These are phyloP conservation scores for Komagataea norvegica DNA, from an alignment of 1,139 yeast genomes.

Conservation along the genomic window DNA sequence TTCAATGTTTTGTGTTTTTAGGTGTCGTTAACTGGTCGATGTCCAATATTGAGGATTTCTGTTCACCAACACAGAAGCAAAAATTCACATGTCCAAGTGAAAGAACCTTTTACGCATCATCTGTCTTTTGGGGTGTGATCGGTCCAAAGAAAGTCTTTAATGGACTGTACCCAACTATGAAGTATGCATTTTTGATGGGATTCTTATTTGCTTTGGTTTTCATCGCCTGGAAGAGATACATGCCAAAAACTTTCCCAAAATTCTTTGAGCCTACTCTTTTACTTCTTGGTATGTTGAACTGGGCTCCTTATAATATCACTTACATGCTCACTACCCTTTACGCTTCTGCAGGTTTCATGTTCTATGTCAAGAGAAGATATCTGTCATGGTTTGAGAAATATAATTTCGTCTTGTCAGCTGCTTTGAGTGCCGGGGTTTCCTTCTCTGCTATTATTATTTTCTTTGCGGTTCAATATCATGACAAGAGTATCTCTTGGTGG, in stretches of 20 bases:
- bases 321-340: too few relatives aligned
- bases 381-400: constrained; percentile 61
- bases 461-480: constrained; percentile 48
- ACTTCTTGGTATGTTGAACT: constrained; percentile 40
- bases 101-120: constrained; percentile 45
- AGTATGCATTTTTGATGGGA: constrained; percentile 52
- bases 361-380: constrained; percentile 44
- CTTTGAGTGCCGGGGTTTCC: constrained; percentile 57
- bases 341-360: constrained; percentile 55
- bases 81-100: constrained; percentile 44
- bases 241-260: constrained; percentile 31
- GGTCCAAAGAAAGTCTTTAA: constrained; percentile 59
- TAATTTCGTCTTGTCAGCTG: constrained; percentile 56
- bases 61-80: constrained; percentile 38
- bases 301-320: constrained; percentile 50
- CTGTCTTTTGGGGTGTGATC: constrained; percentile 60
- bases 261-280: constrained; percentile 46
- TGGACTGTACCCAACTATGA: constrained; percentile 44
- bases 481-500: constrained; percentile 49
- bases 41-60: constrained; percentile 41
- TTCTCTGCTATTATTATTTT: constrained; percentile 50
- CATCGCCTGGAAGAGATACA: constrained; percentile 38
- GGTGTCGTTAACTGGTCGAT: constrained; percentile 54
- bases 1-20: constrained; percentile 44
- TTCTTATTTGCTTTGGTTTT: constrained; percentile 41